These are phyloP conservation scores for Puccinia novopanici DNA, from an alignment of 1,284 basidiomycete species.

Conservation along the genomic window DNA sequence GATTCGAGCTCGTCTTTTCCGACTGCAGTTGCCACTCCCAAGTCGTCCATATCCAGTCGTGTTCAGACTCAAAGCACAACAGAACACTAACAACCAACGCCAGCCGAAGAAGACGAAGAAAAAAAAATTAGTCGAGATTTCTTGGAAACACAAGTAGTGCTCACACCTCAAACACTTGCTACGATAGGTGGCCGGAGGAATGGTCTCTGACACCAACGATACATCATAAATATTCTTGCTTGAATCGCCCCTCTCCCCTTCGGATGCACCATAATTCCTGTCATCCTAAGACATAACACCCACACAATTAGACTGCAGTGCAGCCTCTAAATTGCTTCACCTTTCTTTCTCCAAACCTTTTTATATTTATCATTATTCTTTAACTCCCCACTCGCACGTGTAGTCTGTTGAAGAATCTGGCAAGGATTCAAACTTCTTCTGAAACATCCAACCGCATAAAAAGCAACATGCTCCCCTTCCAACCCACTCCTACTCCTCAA, in stretches of 20 bases:
- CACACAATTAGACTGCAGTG: background rate
- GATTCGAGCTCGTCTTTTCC: background rate
- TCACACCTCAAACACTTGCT: background rate
- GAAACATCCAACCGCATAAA: background rate
- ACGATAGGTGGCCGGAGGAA: background rate
- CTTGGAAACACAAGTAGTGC: background rate
- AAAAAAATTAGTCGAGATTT: too few species aligned
- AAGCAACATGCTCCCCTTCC: background rate
- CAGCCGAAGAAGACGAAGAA: background rate
- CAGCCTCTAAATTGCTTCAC: background rate
- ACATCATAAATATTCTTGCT: background rate
- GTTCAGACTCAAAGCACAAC: background rate
- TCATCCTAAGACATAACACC: background rate
- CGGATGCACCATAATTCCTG: background rate
- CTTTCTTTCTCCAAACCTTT: background rate
- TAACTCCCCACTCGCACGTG: background rate
- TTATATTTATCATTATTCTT: background rate
- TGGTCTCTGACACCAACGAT: background rate
- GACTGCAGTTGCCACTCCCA: background rate
- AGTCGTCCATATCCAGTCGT: background rate
- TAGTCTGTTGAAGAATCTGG: background rate
- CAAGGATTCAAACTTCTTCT: background rate
- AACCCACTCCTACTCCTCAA: constrained; percentile 2
- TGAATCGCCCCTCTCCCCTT: background rate
- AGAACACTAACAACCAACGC: background rate